Conservation (phyloP, 176 grass and related monocot genomes). For the Bothriochloa decipiens region DNA sequence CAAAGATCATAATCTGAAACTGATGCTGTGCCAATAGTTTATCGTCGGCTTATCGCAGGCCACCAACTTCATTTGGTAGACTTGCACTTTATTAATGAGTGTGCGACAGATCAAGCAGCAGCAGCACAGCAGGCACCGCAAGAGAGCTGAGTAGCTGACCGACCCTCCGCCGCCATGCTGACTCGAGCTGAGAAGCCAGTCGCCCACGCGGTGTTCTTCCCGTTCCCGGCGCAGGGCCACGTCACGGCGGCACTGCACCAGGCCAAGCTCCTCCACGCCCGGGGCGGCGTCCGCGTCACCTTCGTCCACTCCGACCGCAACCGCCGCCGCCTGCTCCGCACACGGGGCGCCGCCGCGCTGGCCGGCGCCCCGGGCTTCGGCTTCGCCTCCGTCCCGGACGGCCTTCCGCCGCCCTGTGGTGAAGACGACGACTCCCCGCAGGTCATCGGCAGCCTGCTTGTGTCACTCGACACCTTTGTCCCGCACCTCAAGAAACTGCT, state of each 20-base stretch:
- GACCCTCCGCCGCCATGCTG: too few species aligned
- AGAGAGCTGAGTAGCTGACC: too few species aligned
- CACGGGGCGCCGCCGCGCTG: neutral
- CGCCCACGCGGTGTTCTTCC: constrained; percentile 48
- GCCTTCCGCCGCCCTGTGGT: neutral
- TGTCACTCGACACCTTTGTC: neutral
- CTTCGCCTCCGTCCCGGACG: neutral
- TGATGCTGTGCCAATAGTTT: too few species aligned
- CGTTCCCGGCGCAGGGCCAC: constrained; percentile 51
- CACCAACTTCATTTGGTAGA: too few species aligned
- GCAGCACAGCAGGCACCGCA: too few species aligned
- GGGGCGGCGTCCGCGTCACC: neutral
- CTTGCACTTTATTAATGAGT: too few species aligned
- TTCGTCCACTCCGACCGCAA: constrained; percentile 18
- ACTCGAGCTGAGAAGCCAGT: too few species aligned
- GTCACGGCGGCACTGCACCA: constrained; percentile 16
- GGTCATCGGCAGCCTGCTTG: neutral
- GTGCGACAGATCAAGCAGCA: too few species aligned
- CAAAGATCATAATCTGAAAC: too few species aligned
- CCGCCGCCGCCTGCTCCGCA: constrained; percentile 15
- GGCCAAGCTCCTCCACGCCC: constrained; percentile 10
- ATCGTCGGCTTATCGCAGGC: too few species aligned
- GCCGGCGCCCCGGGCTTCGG: neutral
- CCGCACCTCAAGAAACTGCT: constrained; percentile 13
- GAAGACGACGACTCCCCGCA: neutral